Evolutionary conservation across 805 yeast genomes (phyloP), one percentile per base, ranked within the genome.

Genomic region (Zygosaccharomyces bisporus): DNA sequence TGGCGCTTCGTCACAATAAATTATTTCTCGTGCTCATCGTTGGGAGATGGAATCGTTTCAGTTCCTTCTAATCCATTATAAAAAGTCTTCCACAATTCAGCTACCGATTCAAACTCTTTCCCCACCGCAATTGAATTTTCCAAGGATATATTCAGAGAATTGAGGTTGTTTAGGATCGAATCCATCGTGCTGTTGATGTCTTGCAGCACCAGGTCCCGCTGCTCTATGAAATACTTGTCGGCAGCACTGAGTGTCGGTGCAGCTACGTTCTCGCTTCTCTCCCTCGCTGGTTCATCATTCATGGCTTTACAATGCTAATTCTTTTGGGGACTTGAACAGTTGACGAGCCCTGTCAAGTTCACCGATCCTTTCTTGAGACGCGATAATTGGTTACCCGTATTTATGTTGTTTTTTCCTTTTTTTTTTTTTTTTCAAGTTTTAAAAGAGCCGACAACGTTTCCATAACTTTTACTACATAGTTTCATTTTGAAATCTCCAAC

Each of bases 121-220:
- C 93, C 90, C 2, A 85, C 86, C 17, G 83, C 82, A 12, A 83
- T 73, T 2, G 81, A 76, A 34, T 77, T 80, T 52, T 81, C 83
- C 41, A 85, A 64, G 0, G 89, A 76, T 34, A 87, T 71, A 57
- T 84, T 84, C 47, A 85, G 66, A 16, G 80, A 73, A 52, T 81
- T 83, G 45, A 85, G 62, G 52, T 81, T 81, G 54, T 77, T 71
- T 41, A 83, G 68, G 5, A 83, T 83, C 0, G 82, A 73, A 53
- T 81, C 88, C 76, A 84, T 74, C 8, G 80, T 61, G 27, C 53
- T 56, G 34, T 56, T 56, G 31, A 62, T 60, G 44, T 63, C 66
- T 41, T 62, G 65, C 6, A 62, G 37, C 1, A 57, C 46, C 33
- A 58, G 40, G 42, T 56, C 63, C 27, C 64, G 51, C 46, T 63